Evolutionary conservation across 805 yeast genomes (phyloP), one percentile per base, ranked within the genome.

Genomic region (Clavispora vitiphila): DNA sequence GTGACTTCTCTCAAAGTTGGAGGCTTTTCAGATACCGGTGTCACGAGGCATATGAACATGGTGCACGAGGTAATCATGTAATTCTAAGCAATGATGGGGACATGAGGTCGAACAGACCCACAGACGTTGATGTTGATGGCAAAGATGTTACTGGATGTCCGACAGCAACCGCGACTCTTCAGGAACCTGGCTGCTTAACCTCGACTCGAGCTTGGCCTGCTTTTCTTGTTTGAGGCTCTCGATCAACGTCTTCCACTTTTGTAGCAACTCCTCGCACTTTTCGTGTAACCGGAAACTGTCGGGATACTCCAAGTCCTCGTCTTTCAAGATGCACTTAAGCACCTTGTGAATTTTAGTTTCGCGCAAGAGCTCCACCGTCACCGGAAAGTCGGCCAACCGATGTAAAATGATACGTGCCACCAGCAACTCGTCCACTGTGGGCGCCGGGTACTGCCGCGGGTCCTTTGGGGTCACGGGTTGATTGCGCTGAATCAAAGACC

Each of bases 331-430:
- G 41, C 77, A 76, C 52, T 70, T 73, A 44, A 76, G 53, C 1
- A 76, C 80, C 54, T 76, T 76, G 51, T 76, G 79, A 39, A 76
- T 60, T 49, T 74, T 76, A 12, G 80, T 72, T 18, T 57, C 56
- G 37, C 60, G 62, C 43, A 76, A 60, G 16, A 74, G 52, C 12
- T 68, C 70, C 16, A 61, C 55, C 22, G 54, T 62, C 26, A 76
- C 65, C 1, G 74, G 67, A 43, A 73, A 70, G 14, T 67, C 69
- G 19, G 64, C 70, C 18, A 76, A 55, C 27, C 72, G 63, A 41
- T 63, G 56, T 31, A 76, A 58, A 11, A 66, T 63, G 40, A 66
- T 54, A 35, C 74, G 47, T 3, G 73, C 69, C 18, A 64, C 61
- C 49, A 61, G 60, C 45, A 73, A 65, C 42, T 72, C 77, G 37